Evolutionary conservation across 805 yeast genomes (phyloP).

Genomic region (Dipodascus geniculatus): DNA sequence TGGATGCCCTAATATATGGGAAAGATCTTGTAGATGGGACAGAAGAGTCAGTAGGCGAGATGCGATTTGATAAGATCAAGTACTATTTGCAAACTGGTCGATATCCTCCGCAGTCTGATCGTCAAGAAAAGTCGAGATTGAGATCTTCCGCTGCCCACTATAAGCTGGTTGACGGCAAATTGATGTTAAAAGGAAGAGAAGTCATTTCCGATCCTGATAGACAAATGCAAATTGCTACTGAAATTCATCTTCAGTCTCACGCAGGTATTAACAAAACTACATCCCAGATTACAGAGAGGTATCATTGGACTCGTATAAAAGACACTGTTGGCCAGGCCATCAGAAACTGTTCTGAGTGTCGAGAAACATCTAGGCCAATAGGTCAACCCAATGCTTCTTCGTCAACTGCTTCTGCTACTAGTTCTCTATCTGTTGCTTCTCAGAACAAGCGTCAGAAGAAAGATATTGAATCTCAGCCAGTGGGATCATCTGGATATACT

Average conservation of each 20-base stretch:
- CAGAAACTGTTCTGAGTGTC: conserved; percentile 63
- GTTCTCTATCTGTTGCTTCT: neutral
- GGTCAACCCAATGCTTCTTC: conserved; percentile 14
- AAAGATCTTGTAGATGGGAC: conserved; percentile 52
- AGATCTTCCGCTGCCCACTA: conserved; percentile 72
- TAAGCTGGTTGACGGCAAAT: conserved; percentile 53
- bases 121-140: conserved; percentile 80
- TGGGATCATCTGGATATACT: neutral
- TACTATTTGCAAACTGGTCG: conserved; percentile 71
- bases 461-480: neutral
- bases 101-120: conserved; percentile 73
- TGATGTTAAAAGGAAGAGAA: conserved; percentile 67
- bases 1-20: conserved; percentile 80
- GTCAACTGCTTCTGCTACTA: conserved; percentile 22
- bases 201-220: conserved; percentile 68
- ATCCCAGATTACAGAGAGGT: conserved; percentile 59
- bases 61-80: conserved; percentile 63
- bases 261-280: conserved; percentile 88
- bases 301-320: conserved; percentile 87
- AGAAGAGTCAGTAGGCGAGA: conserved; percentile 32
- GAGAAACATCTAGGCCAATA: conserved; percentile 30
- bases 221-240: conserved; percentile 64
- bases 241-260: conserved; percentile 58
- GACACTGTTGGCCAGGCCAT: conserved; percentile 75
- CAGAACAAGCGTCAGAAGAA: neutral